phyloP scores from a whole-genome alignment of 2,329 filamentous ascomycete species.

The Pseudopyricularia cyperi region DNA sequence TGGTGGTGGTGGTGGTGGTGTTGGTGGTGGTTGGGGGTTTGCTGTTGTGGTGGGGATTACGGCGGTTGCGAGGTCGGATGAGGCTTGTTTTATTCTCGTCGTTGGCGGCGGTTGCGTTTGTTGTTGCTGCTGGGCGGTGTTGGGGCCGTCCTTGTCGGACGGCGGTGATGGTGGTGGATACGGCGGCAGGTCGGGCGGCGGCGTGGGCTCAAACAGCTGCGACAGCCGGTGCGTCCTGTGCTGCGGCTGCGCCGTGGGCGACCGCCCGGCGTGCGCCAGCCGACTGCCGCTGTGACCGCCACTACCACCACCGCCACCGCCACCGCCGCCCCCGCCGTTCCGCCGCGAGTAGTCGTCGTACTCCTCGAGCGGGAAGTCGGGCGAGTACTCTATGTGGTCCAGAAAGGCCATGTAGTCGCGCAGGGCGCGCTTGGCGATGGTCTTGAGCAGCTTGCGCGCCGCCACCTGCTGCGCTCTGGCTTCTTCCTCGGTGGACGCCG shows the following conservation, averaged over 20 bases:
- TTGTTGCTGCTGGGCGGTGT: not conserved
- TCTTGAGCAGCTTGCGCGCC: slow-evolving; percentile 56
- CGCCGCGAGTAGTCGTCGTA: slow-evolving; percentile 43
- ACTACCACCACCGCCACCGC: too few species aligned
- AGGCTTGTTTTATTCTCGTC: too few species aligned
- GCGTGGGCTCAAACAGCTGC: slow-evolving; percentile 57
- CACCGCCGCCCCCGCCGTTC: not conserved
- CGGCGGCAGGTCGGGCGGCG: slow-evolving; percentile 52
- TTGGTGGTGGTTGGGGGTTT: too few species aligned
- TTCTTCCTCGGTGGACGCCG: slow-evolving; percentile 30
- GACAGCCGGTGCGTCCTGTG: slow-evolving; percentile 31
- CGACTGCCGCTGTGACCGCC: not conserved
- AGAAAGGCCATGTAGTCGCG: slow-evolving; percentile 64
- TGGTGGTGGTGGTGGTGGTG: not conserved
- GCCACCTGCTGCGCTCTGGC: slow-evolving; percentile 35
- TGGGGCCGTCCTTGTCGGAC: not conserved
- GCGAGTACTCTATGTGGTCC: slow-evolving; percentile 65
- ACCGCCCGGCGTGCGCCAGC: not conserved
- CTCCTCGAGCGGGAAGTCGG: slow-evolving; percentile 48
- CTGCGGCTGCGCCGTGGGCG: not conserved
- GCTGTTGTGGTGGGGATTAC: not conserved
- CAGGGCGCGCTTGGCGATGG: slow-evolving; percentile 62
- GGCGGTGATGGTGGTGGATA: slow-evolving; percentile 35
- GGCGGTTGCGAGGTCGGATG: too few species aligned
- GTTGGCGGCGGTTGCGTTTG: too few species aligned